Percentiles rank a stretch among this genome's conserved stretches.
Evolutionary conservation across 2,329 filamentous ascomycete species (phyloP).

Genomic region (Fusarium coffeatum): DNA sequence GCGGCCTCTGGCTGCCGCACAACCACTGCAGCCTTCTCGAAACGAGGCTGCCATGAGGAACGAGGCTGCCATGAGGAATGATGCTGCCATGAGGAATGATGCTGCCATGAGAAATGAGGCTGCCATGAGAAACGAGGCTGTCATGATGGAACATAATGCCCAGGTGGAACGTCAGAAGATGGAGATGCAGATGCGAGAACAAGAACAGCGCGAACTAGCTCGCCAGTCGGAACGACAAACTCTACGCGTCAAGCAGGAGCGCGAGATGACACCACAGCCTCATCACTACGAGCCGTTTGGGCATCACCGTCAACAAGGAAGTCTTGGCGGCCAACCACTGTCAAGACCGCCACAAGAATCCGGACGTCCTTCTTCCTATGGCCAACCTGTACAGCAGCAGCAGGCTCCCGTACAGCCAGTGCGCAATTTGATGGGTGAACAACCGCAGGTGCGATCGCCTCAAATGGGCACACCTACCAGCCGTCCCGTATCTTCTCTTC

Average conservation of each 20-base stretch:
- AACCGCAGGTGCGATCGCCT: constrained; percentile 53
- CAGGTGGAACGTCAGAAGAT: constrained; percentile 50
- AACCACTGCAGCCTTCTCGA: constrained; percentile 51
- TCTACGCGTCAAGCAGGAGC: constrained; percentile 63
- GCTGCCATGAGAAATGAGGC: constrained; percentile 49
- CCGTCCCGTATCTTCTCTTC: constrained; percentile 54
- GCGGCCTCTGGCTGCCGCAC: constrained; percentile 51
- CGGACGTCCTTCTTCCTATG: constrained; percentile 53
- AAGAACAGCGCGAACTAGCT: constrained; percentile 46
- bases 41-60: constrained; percentile 51
- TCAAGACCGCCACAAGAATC: constrained; percentile 57
- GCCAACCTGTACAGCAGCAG: constrained; percentile 49
- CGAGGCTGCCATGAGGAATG: constrained; percentile 50
- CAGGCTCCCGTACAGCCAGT: constrained; percentile 55
- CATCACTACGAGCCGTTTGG: constrained; percentile 60
- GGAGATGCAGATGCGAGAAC: constrained; percentile 49
- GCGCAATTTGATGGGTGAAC: constrained; percentile 56
- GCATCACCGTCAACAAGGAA: constrained; percentile 55
- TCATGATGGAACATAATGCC: constrained; percentile 47
- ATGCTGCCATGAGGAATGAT: constrained; percentile 46
- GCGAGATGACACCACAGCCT: constrained; percentile 55
- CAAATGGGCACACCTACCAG: constrained; percentile 53
- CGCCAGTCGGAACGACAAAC: constrained; percentile 49
- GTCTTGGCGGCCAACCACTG: constrained; percentile 54
- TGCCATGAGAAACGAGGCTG: constrained; percentile 50